Base-by-base conservation (phyloP, 2,329 filamentous ascomycete genomes). In the Daldinia sp. region DNA sequence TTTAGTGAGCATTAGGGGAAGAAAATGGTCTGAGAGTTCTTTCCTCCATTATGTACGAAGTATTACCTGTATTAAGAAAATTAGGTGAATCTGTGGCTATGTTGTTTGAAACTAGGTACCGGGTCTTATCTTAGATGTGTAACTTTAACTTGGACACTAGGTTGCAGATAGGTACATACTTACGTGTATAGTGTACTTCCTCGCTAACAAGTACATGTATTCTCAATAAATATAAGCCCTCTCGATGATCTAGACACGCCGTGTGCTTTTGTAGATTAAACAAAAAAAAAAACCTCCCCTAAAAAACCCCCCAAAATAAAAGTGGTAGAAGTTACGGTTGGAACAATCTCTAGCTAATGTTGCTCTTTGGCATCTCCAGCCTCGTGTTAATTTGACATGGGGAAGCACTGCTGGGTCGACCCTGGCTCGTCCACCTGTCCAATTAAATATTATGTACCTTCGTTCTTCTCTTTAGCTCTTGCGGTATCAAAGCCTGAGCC, bases 321-420 rank as follows among this genome's bases (percentile, higher is more conserved):
- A n/a, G n/a, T n/a, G n/a, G 48, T 39, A 21, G 53, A 53, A 58
- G 53, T 58, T 43, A 54, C 59, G 52, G 59, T 58, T 25, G 52
- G 52, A 52, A 58, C 23, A 53, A 48, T 34, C 35, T 17, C 15
- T 7, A 11, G 29, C 29, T 7, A 32, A 11, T 11, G 6, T 32
- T 43, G 10, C 27, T 29, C 25, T 48, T 62, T 63, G 45, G 49
- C 37, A 56, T 58, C 48, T 61, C 64, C 60, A 64, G 60, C 64
- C 64, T 66, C 64, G 64, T 67, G 61, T 67, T 67, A 67, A 64
- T 67, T 67, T 67, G 37, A 13, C 35, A 52, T 47, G 64, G 57
- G 53, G 53, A 63, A 63, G 41, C 19, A 52, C 30, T 53, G 43
- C 53, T 43, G 39, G 53, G 59, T 29, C 48, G 58, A 63, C 63